Evolutionary conservation across 768 basidiomycete species (phyloP), one percentile per base, ranked within the genome.

Genomic region (Lentinula aciculospora): DNA sequence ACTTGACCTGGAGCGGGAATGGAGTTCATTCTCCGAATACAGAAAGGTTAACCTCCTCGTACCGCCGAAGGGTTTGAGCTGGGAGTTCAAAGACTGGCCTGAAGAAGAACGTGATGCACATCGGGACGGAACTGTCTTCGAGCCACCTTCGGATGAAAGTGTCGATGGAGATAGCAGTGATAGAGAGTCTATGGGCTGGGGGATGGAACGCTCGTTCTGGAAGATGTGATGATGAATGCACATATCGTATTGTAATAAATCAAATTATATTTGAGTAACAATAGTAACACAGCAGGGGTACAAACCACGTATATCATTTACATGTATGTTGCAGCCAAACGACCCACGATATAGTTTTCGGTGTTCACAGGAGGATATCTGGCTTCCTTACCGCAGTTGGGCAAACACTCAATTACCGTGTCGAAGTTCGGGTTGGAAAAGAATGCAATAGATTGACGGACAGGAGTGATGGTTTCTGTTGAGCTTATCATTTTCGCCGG

Each of bases 381-480:
- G 9, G 76, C 71, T 53, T 72, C 71, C 29, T 69, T 66, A 29
- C 81, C 84, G 29, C 85, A 83, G 57, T 81, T 88, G 19, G 90
- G 88, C 27, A 93, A 70, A 62, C 90, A 89, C 15, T 83, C 74
- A 56, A 94, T 85, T 58, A 78, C 74, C 13, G 88, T 74, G 40
- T 78, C 78, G 63, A 81, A 82, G 62, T 92, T 90, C 3, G 91
- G 90, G 64, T 88, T 92, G 75, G 88, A 91, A 72, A 94, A 94
- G 76, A 89, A 94, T 7, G 88, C 92, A 53, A 93, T 86, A 8
- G 88, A 90, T 66, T 91, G 89, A 27, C 92, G 80, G 8, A 73
- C 69, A 0, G 89, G 85, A 1, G 83, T 86, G 58, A 84, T 69
- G n/a, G 68, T 72, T 61, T 85, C 82, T 5, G 71, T 74, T 7